These are phyloP conservation scores for Globisporangium alternatum DNA, from an alignment of 352 stramenopile genomes.

Conservation along the genomic window DNA sequence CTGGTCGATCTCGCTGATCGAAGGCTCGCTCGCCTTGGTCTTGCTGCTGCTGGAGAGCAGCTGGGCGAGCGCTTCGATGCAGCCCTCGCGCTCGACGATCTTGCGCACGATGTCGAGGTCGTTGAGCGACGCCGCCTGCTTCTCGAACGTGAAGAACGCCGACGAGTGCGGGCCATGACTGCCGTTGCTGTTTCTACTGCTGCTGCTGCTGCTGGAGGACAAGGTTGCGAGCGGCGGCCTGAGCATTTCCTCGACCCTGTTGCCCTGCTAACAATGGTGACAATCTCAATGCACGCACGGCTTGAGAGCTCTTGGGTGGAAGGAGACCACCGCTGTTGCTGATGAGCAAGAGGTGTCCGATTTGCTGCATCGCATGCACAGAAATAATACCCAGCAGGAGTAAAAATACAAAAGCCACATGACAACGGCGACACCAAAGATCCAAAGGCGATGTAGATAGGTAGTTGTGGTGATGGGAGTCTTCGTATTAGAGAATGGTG, in stretches of 20 bases:
- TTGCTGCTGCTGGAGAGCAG: conserved; percentile 25
- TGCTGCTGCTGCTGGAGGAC: conserved; percentile 6
- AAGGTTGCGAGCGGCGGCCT: conserved; percentile 5
- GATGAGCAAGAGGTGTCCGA: not conserved
- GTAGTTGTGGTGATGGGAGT: not conserved
- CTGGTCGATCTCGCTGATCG: conserved; percentile 13
- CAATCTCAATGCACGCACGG: not conserved
- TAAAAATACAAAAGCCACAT: not conserved
- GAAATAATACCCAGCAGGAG: not conserved
- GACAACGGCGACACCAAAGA: not conserved
- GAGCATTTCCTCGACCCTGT: not conserved
- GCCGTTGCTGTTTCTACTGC: not conserved
- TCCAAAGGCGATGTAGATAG: not conserved
- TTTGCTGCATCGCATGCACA: not conserved
- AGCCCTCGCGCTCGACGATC: conserved; percentile 81
- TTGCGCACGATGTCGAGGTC: conserved; percentile 69
- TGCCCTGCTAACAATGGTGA: not conserved
- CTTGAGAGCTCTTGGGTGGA: not conserved
- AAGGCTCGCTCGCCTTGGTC: not conserved
- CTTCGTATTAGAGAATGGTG: not conserved
- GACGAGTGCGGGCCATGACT: conserved; percentile 3
- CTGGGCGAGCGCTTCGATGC: conserved; percentile 68
- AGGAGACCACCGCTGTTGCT: not conserved
- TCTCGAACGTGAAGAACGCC: conserved; percentile 35
- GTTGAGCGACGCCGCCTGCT: conserved; percentile 32